Evolutionary conservation across 1,139 yeast species (phyloP), one percentile per base, ranked within the genome.

Genomic region (Meyerozyma sp.): DNA sequence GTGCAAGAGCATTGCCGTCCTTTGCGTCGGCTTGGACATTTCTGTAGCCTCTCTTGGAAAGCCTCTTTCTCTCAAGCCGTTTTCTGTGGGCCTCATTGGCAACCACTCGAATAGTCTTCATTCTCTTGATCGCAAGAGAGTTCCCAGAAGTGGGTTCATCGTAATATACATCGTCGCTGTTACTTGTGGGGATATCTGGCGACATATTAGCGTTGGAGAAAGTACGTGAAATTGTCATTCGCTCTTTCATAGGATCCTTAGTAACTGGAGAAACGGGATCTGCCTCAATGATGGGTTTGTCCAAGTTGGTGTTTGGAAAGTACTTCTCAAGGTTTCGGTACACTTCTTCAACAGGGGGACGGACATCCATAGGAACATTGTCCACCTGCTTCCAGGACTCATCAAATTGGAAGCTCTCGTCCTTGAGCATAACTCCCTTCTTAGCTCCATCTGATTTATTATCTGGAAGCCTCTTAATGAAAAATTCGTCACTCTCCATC

Each of bases 261-360:
- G 42, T 49, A 14, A 56, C 59, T 3, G 84, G 84, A 0, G 87
- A 79, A 1, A 73, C 69, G 0, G 89, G 84, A 0, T 90, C 82
- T 40, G 87, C 91, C 56, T 88, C 93, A 32, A 91, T 79, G 34
- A 93, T 89, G 1, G 98, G 96, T 55, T 86, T 86, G 59, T 94
- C 98, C 48, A 94, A 75, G 63, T 93, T 93, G 0, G 98, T 84
- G 53, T 87, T 77, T 0, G 98, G 98, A 70, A 94, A 94, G 61
- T 88, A 94, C 56, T 80, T 79, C 55, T 93, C 98, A 53, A 94
- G 75, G 57, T 94, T 90, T 46, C 90, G 89, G 58, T 90, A 93
- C 32, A 94, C 84, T 41, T 87, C 95, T 56, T 93, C 98, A 1
- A 96, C 85, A 0, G 98, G 91, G 2, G 99, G 99, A 58, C 98